Percentiles rank a stretch among this genome's conserved stretches.
Conservation (phyloP, 1,139 yeast species). For the Yamadazyma buinensis region DNA sequence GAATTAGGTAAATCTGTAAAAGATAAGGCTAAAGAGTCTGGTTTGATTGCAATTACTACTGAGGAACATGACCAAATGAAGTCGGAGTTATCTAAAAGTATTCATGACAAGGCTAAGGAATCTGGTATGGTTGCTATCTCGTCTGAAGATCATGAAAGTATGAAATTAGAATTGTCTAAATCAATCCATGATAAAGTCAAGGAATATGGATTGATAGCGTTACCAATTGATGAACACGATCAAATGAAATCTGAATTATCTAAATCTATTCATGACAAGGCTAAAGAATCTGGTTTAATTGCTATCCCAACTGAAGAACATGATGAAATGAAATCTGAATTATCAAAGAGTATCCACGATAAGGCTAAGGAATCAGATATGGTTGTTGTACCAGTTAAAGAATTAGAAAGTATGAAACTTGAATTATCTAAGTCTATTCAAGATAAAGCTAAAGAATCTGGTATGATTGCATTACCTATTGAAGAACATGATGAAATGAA, state of each 20-base stretch:
- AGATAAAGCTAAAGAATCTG: slow-evolving; percentile 17
- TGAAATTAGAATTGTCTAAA: slow-evolving; percentile 6
- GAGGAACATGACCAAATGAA: slow-evolving; percentile 10
- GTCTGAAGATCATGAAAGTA: slow-evolving; percentile 7
- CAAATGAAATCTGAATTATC: not conserved
- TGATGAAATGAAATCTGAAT: slow-evolving; percentile 8
- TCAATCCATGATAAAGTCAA: slow-evolving; percentile 9
- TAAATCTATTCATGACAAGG: slow-evolving; percentile 9
- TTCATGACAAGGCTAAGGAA: slow-evolving; percentile 10
- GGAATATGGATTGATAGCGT: slow-evolving; percentile 7
- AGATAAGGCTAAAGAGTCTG: slow-evolving; percentile 16
- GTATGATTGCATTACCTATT: slow-evolving; percentile 17
- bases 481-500: slow-evolving; percentile 10
- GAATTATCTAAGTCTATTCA: slow-evolving; percentile 15
- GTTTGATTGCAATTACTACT: slow-evolving; percentile 17
- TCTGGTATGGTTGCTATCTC: slow-evolving; percentile 6
- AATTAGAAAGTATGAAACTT: slow-evolving; percentile 9
- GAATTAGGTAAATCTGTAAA: not conserved
- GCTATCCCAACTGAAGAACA: slow-evolving; percentile 9
- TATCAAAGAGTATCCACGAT: slow-evolving; percentile 14
- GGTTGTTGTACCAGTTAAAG: slow-evolving; percentile 15
- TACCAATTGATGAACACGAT: slow-evolving; percentile 5
- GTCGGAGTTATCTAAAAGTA: slow-evolving; percentile 6
- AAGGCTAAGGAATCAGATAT: slow-evolving; percentile 19
- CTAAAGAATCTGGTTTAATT: slow-evolving; percentile 9